Evolutionary conservation across 2,329 filamentous ascomycete genomes (phyloP).

Genomic region (Aspergillus texensis): DNA sequence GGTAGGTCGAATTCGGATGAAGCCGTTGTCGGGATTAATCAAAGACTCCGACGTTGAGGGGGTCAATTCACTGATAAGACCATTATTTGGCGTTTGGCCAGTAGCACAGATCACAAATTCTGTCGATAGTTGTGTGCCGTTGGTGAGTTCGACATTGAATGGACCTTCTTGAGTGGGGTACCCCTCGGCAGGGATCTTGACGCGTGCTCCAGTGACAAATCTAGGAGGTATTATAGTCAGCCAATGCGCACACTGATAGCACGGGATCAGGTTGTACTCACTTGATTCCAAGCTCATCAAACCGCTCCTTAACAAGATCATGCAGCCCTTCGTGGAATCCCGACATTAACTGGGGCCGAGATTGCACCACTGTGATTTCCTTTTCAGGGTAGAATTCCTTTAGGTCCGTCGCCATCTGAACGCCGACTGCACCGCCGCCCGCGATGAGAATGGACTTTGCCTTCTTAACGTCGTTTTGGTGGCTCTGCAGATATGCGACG

Average conservation of each 20-base stretch:
- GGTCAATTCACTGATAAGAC: slow-evolving; percentile 38
- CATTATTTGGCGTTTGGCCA: slow-evolving; percentile 52
- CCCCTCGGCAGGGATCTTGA: slow-evolving; percentile 29
- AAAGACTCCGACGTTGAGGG: slow-evolving; percentile 27
- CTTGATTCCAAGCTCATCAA: slow-evolving; percentile 37
- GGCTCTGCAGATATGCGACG: slow-evolving; percentile 34
- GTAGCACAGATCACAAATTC: slow-evolving; percentile 51
- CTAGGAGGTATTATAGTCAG: slow-evolving; percentile 5
- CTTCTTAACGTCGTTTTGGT: slow-evolving; percentile 33
- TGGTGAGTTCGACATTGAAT: slow-evolving; percentile 34
- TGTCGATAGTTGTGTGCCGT: slow-evolving; percentile 35
- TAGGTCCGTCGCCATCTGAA: slow-evolving; percentile 55
- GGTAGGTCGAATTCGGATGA: slow-evolving; percentile 35
- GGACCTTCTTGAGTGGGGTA: slow-evolving; percentile 29
- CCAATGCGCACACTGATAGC: background rate
- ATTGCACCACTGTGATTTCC: slow-evolving; percentile 52
- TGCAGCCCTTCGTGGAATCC: slow-evolving; percentile 36
- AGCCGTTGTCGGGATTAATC: slow-evolving; percentile 39
- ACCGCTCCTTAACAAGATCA: slow-evolving; percentile 33
- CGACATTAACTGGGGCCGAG: slow-evolving; percentile 42
- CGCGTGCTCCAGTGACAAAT: slow-evolving; percentile 34
- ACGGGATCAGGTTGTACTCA: background rate
- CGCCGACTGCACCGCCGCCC: slow-evolving; percentile 54
- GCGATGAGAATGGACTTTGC: slow-evolving; percentile 39
- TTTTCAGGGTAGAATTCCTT: slow-evolving; percentile 53